Percentiles rank a stretch among this genome's conserved stretches.
These are phyloP conservation scores for Vitis hybrid DNA, from an alignment of 177 flowering plant species.

Conservation along the genomic window DNA sequence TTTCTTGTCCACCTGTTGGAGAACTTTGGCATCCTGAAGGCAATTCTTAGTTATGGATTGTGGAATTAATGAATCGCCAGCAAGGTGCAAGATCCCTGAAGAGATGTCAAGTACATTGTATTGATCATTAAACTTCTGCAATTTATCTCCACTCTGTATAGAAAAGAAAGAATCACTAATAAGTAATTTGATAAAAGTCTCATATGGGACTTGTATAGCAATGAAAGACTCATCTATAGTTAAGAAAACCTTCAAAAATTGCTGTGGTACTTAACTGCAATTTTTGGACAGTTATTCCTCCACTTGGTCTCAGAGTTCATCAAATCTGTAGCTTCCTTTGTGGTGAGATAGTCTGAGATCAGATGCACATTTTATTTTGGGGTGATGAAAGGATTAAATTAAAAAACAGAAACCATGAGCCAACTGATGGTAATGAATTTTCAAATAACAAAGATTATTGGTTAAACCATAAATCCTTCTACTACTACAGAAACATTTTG, in stretches of 20 bases:
- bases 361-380: neutral
- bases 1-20: constrained; percentile 84
- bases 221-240: neutral
- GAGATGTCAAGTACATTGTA: constrained; percentile 62
- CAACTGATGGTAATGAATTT: neutral
- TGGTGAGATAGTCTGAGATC: constrained; percentile 1
- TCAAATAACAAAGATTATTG: neutral
- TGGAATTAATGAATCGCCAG: constrained; percentile 75
- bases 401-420: neutral
- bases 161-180: neutral
- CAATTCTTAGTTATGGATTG: constrained; percentile 58
- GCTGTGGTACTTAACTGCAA: constrained; percentile 34
- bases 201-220: neutral
- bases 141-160: constrained; percentile 37
- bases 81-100: constrained; percentile 69
- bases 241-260: neutral
- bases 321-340: constrained; percentile 31
- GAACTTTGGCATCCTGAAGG: constrained; percentile 73
- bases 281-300: constrained; percentile 35
- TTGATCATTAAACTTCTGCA: constrained; percentile 23
- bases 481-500: neutral
- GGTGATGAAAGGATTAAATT: neutral
- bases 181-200: neutral
- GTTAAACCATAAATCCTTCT: neutral
- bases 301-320: constrained; percentile 50